Evolutionary conservation across 495 filamentous ascomycete genomes (phyloP), one percentile per base, ranked within the genome.

Genomic region (Hypoxylon intermedium): DNA sequence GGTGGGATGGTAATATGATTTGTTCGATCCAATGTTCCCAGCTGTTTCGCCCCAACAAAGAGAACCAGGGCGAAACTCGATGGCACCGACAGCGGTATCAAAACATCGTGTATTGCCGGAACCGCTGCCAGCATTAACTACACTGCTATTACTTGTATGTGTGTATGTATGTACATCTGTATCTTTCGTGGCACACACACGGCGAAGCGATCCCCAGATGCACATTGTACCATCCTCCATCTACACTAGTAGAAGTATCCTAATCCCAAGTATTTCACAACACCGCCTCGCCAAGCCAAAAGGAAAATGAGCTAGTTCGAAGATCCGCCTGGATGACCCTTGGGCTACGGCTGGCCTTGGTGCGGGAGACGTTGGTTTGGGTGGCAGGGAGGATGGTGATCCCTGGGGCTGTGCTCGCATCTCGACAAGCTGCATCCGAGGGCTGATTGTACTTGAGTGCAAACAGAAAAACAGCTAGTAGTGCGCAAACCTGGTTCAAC

Each of bases 271-370:
- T 6, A 26, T 41, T 48, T 46, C 40, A 52, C 55, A 55, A 44
- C 61, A 60, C 28, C 55, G 61, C 61, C 61, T 60, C 61, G 30
- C 40, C 60, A 13, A 37, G 9, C 16, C 0, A 38, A 18, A 19
- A 38, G 41, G 51, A 59, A 16, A 41, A 41, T 21, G 34, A 41
- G 49, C 49, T 51, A 21, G 24, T 45, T 59, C 46, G 49, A 52
- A 58, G 50, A 65, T 65, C 61, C 61, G 61, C 55, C 55, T 65
- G 44, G 61, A 65, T 65, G 44, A 59, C 48, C 61, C 54, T 45
- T 65, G 36, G 44, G 18, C 30, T 59, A 41, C 1, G 47, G 42
- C 42, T 44, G 20, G 55, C 18, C 45, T 53, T 58, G 44, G 48
- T 54, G 54, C 49, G 48, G 21, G 34, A 53, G 37, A 40, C 12